Percentiles rank a stretch among this genome's conserved stretches.
These are phyloP conservation scores for Ramicandelaber brevisporus DNA, from an alignment of 192 early-diverging fungal species.

Conservation along the genomic window DNA sequence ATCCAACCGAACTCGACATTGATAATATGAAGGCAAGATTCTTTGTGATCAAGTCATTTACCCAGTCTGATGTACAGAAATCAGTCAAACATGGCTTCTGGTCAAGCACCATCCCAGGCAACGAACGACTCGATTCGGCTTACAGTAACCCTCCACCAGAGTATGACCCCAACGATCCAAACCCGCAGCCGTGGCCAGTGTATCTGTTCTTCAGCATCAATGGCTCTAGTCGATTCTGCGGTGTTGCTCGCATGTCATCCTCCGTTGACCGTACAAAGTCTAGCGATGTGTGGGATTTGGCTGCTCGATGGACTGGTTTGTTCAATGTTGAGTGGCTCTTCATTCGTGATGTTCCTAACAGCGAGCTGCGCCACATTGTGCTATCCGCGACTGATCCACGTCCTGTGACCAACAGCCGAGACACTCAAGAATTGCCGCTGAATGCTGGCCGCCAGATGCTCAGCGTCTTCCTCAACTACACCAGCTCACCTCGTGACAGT, in stretches of 20 bases:
- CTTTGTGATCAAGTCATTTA: conserved; percentile 30
- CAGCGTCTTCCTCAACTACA: conserved; percentile 16
- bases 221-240: conserved; percentile 25
- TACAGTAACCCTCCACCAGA: too few relatives aligned
- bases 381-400: conserved; percentile 20
- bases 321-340: conserved; percentile 24
- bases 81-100: conserved; percentile 21
- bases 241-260: conserved; percentile 23
- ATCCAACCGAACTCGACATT: background rate
- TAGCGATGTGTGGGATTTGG: conserved; percentile 13
- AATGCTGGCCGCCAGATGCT: conserved; percentile 22
- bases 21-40: conserved; percentile 12
- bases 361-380: conserved; percentile 13
- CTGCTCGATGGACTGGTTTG: conserved; percentile 22
- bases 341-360: conserved; percentile 27
- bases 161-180: too few relatives aligned
- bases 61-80: conserved; percentile 19
- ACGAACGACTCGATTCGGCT: conserved; percentile 21
- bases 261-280: conserved; percentile 12
- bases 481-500: too few relatives aligned
- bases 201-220: conserved; percentile 28
- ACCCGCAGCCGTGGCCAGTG: conserved; percentile 7
- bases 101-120: conserved; percentile 27
- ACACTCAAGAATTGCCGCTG: conserved; percentile 21
- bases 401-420: conserved; percentile 28